Percentiles rank a stretch among this genome's conserved stretches.
These are phyloP conservation scores for Aspergillus cavernicola DNA, from an alignment of 495 filamentous ascomycete genomes.

Conservation along the genomic window DNA sequence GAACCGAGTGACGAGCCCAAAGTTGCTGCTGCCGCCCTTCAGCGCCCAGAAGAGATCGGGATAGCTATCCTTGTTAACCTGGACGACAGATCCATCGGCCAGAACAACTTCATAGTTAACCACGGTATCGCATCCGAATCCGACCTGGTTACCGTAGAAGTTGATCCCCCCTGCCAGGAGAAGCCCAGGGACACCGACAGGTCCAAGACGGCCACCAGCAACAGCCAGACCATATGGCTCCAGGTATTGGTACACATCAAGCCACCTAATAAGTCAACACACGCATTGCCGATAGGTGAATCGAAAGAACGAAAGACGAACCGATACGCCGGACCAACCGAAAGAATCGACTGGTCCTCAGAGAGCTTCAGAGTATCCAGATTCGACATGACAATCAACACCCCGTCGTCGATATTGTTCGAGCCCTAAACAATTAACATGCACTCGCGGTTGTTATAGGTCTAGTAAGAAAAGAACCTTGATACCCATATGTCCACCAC, in stretches of 20 bases:
- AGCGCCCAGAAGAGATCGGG: constrained; percentile 60
- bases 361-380: constrained; percentile 36
- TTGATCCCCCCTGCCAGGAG: constrained; percentile 53
- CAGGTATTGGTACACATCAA: constrained; percentile 49
- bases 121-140: constrained; percentile 51
- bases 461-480: constrained; percentile 14
- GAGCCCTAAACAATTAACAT: constrained; percentile 22
- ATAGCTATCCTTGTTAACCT: constrained; percentile 48
- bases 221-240: constrained; percentile 41
- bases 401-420: constrained; percentile 45
- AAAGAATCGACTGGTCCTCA: constrained; percentile 27
- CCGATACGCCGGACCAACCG: constrained; percentile 27
- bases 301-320: constrained; percentile 18
- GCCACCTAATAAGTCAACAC: constrained; percentile 45
- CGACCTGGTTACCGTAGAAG: constrained; percentile 43
- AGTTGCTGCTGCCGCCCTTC: constrained; percentile 52
- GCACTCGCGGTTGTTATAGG: neutral
- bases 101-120: constrained; percentile 57
- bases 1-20: constrained; percentile 51
- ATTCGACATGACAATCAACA: constrained; percentile 53
- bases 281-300: constrained; percentile 28
- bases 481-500: constrained; percentile 39
- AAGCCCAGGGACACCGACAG: constrained; percentile 48
- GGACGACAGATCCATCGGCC: constrained; percentile 52
- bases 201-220: constrained; percentile 52